phyloP scores from a whole-genome alignment of 306 rosid species.

The Prunus dulcis region DNA sequence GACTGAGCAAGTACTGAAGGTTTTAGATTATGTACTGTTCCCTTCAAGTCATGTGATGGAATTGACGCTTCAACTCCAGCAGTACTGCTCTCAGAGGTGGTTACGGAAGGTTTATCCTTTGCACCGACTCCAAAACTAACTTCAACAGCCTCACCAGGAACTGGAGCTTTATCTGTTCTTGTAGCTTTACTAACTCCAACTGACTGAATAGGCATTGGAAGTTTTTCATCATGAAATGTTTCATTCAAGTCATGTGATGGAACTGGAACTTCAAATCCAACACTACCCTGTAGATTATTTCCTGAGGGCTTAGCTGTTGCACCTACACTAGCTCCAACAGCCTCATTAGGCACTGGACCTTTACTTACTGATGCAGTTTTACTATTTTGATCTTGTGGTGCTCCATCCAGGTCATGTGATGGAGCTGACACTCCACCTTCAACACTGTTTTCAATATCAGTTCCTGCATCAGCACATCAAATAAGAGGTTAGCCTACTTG shows the following conservation, averaged over 20 bases:
- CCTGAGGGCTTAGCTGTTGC: conserved; percentile 2
- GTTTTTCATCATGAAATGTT: neutral
- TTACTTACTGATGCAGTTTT: conserved; percentile 11
- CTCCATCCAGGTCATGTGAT: neutral
- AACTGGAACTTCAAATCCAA: neutral
- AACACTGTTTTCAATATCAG: neutral
- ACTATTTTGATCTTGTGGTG: neutral
- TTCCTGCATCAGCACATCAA: conserved; percentile 23
- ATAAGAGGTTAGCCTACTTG: conserved; percentile 1
- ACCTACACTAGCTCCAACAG: conserved; percentile 11
- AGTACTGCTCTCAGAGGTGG: neutral
- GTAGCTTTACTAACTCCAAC: neutral
- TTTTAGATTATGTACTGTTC: conserved; percentile 11
- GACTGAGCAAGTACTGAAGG: conserved; percentile 13
- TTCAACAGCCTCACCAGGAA: neutral
- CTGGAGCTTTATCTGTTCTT: conserved; percentile 15
- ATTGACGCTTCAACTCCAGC: conserved; percentile 16
- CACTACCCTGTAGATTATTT: neutral
- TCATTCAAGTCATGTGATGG: conserved; percentile 13
- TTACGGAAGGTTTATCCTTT: neutral
- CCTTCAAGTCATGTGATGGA: conserved; percentile 11
- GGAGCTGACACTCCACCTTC: conserved; percentile 1
- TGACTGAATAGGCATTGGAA: neutral
- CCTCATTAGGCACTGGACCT: neutral
- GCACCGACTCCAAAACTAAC: neutral